Conservation (phyloP, 1,139 yeast genomes). For the Kluyveromyces marxianus region DNA sequence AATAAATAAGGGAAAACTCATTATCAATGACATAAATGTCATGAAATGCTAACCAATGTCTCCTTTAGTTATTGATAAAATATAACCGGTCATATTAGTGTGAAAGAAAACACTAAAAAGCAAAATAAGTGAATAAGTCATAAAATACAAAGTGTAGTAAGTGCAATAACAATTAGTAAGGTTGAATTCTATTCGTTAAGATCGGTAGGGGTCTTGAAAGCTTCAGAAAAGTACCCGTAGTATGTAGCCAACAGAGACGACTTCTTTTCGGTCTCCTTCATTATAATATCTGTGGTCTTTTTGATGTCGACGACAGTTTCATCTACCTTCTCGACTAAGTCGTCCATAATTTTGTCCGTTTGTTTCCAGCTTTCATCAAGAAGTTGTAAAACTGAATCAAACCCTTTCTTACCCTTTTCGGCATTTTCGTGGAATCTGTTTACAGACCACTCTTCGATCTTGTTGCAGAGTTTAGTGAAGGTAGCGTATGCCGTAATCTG, state of each 20-base stretch:
- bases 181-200: not conserved
- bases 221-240: constrained; percentile 27
- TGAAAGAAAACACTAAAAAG: too few relatives aligned
- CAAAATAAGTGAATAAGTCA: too few relatives aligned
- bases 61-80: too few relatives aligned
- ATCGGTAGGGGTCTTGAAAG: constrained; percentile 24
- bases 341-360: constrained; percentile 33
- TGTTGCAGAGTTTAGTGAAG: constrained; percentile 61
- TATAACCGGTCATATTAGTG: too few relatives aligned
- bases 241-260: constrained; percentile 24
- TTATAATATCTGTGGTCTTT: constrained; percentile 20
- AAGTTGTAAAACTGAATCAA: constrained; percentile 64
- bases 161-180: not conserved
- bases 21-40: too few relatives aligned
- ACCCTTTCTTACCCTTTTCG: constrained; percentile 68
- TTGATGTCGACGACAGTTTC: constrained; percentile 28
- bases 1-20: too few relatives aligned
- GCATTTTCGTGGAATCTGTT: constrained; percentile 89
- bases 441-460: constrained; percentile 87
- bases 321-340: constrained; percentile 18
- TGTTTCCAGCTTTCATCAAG: constrained; percentile 47
- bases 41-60: too few relatives aligned
- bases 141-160: too few relatives aligned
- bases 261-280: constrained; percentile 27
- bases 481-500: constrained; percentile 81